Evolutionary conservation across 768 basidiomycete species (phyloP).

Genomic region (Leccinum subgranulosum): DNA sequence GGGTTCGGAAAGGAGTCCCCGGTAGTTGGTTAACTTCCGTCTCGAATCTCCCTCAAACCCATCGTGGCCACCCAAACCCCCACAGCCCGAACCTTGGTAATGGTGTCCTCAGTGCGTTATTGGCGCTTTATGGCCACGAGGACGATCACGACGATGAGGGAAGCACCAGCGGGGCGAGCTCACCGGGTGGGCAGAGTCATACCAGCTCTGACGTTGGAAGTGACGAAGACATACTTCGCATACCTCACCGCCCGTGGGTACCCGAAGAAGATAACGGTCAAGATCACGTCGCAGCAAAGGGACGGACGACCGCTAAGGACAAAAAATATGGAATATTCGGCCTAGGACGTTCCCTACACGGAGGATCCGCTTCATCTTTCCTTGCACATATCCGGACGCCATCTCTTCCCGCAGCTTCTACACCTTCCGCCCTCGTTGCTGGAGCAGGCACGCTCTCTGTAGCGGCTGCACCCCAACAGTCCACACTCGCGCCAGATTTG

Average conservation of each 20-base stretch:
- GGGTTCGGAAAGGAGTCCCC: constrained; percentile 17
- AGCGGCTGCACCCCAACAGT: constrained; percentile 50
- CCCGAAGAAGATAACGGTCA: constrained; percentile 4
- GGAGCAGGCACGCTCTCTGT: constrained; percentile 65
- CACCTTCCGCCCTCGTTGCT: constrained; percentile 60
- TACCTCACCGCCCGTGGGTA: constrained; percentile 24
- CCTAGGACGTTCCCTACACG: constrained; percentile 20
- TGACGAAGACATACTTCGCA: constrained; percentile 14
- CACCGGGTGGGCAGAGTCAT: constrained; percentile 17
- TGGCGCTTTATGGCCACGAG: constrained; percentile 53
- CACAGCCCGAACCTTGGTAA: constrained; percentile 30
- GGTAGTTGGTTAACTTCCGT: constrained; percentile 14
- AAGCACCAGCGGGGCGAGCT: constrained; percentile 22
- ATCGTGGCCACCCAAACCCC: background rate
- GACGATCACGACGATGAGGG: constrained; percentile 29
- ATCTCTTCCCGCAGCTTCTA: constrained; percentile 18
- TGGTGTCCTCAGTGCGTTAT: constrained; percentile 63
- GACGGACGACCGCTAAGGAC: background rate
- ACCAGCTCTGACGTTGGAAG: constrained; percentile 21
- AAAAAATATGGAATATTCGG: background rate
- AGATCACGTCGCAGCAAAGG: constrained; percentile 1
- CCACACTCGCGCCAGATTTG: constrained; percentile 52
- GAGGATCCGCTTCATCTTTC: constrained; percentile 27
- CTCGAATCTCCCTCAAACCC: constrained; percentile 3
- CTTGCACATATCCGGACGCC: constrained; percentile 16